Base-by-base conservation (phyloP, 1,139 yeast genomes). In the Geotrichum europaeum region DNA sequence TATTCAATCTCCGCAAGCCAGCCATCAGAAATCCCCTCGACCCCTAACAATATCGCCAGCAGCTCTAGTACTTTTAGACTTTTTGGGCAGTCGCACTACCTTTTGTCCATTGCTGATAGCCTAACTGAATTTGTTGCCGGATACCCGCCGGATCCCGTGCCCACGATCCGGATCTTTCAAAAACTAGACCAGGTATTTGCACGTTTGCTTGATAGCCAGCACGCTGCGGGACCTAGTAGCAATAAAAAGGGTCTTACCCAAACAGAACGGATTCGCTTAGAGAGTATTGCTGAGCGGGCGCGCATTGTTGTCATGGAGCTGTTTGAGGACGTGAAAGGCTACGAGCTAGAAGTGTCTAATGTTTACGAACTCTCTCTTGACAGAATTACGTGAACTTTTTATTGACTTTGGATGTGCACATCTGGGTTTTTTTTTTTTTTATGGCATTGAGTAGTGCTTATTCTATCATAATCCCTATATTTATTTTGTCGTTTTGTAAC, bases 91-190 rank as follows among this genome's bases (percentile, higher is more conserved):
- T 76, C 78, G 0, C 83, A 84, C 60, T 87, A 85, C 65, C 73
- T 86, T 28, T 76, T 87, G 45, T 80, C 80, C 62, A 78, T 87
- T 4, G 77, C 87, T 62, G 89, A 87, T 53, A 92, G 86, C 65
- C 70, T 86, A 58, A 83, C 85, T 56, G 94, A 87, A 65, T 87
- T 63, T 56, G 60, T 71, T 18, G 65, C 64, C 40, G 72, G 70
- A 5, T 70, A 63, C 51, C 53, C 45, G 4, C 52, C 55, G 4
- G 58, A 56, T 3, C 54, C 55, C 20, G 53, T 49, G 30, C 43
- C 60, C 15, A 55, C 53, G 13, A 22, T 61, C 22, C 53, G 61
- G 4, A 51, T 50, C 15, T 55, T 55, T 51, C 61, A 55, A 56
- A 68, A 67, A 56, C 65, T 71, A 15, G 73, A 71, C 58, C 51